Evolutionary conservation across 371 early-diverging fungal genomes (phyloP).

Genomic region (Mortierella sp.): DNA sequence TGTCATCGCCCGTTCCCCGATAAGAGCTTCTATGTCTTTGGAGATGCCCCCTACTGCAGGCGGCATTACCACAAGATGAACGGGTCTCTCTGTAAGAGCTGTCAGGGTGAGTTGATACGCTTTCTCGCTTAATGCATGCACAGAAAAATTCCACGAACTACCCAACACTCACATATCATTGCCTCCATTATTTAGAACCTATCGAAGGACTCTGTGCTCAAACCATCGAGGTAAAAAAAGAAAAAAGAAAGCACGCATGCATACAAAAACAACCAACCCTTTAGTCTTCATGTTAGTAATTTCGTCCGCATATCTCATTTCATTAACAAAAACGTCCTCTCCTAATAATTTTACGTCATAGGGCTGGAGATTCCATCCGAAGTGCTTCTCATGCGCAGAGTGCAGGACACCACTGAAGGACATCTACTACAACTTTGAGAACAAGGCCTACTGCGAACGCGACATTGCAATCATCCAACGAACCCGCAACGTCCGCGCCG

Average conservation of each 20-base stretch:
- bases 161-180: no score
- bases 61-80: constrained; percentile 88
- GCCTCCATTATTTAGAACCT: no score
- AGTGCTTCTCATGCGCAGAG: constrained; percentile 66
- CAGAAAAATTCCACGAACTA: no score
- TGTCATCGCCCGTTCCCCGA: constrained; percentile 86
- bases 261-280: neutral
- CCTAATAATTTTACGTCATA: neutral
- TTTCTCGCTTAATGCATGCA: no score
- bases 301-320: no score
- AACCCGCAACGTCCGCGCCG: constrained; percentile 69
- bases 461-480: constrained; percentile 78
- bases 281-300: no score
- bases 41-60: constrained; percentile 84
- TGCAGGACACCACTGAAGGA: constrained; percentile 78
- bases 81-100: constrained; percentile 81
- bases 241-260: neutral
- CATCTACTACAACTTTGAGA: constrained; percentile 83
- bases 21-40: constrained; percentile 88
- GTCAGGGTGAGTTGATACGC: no score
- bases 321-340: no score
- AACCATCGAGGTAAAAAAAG: constrained; percentile 70
- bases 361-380: constrained; percentile 71
- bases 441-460: constrained; percentile 81
- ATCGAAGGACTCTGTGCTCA: constrained; percentile 91